phyloP scores from a whole-genome alignment of 192 early-diverging fungal genomes.

The Entrophospora sp. region DNA sequence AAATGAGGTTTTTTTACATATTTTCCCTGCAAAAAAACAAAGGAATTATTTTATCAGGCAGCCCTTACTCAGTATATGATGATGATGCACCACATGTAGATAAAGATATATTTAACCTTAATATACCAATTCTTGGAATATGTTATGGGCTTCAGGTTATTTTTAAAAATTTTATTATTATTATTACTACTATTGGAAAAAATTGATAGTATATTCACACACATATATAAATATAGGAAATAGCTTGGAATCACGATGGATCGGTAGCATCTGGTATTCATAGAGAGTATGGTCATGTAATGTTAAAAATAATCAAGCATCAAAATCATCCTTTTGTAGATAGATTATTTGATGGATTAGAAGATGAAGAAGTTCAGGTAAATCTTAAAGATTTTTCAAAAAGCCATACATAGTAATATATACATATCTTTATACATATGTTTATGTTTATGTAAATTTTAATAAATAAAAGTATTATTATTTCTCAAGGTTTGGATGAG shows the following conservation, averaged over 20 bases:
- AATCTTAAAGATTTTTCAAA: too few species aligned
- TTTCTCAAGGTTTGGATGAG: conserved; percentile 98
- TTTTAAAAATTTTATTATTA: neutral
- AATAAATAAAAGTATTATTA: too few species aligned
- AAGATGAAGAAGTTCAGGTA: conserved; percentile 49
- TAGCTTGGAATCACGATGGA: conserved; percentile 82
- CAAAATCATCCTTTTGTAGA: conserved; percentile 50
- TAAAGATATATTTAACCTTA: conserved; percentile 76
- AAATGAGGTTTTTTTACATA: too few species aligned
- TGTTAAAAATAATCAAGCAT: conserved; percentile 58
- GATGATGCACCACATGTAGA: conserved; percentile 91
- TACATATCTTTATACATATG: too few species aligned
- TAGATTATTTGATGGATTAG: conserved; percentile 65
- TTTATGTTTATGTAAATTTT: too few species aligned
- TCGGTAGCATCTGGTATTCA: conserved; percentile 79
- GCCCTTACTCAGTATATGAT: conserved; percentile 96
- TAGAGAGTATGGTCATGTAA: conserved; percentile 93
- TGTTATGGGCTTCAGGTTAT: conserved; percentile 94
- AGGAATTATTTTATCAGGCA: conserved; percentile 92
- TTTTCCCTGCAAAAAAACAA: too few species aligned
- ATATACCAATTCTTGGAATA: conserved; percentile 91
- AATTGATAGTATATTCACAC: neutral
- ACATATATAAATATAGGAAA: conserved; percentile 68
- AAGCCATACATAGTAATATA: too few species aligned
- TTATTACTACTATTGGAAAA: conserved; percentile 12